A percentile compares a stretch with the other conserved stretches of the same genome.
Evolutionary conservation across 108 stramenopile species (phyloP).

Genomic region (Nitzschia sp.): DNA sequence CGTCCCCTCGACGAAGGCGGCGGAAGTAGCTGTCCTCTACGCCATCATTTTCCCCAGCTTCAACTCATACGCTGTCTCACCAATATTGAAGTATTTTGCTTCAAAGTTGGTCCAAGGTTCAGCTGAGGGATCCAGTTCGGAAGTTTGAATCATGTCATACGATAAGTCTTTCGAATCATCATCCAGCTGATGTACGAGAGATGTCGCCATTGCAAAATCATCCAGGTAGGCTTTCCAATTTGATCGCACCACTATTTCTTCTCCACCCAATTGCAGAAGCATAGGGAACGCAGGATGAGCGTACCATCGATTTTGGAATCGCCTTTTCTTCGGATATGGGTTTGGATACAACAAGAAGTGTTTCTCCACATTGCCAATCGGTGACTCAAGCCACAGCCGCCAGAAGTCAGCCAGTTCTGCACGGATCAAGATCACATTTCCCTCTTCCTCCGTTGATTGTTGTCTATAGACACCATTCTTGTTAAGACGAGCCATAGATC

Average conservation of each 20-base stretch:
- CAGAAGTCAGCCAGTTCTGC: slow-evolving; percentile 90
- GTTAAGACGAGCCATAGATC: slow-evolving; percentile 71
- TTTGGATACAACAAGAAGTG: slow-evolving; percentile 92
- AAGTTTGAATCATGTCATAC: no score
- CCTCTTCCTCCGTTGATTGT: background rate
- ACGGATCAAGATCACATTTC: slow-evolving; percentile 63
- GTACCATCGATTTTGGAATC: slow-evolving; percentile 78
- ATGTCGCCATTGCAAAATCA: slow-evolving; percentile 48
- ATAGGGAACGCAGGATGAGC: slow-evolving; percentile 88
- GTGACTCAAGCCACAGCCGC: slow-evolving; percentile 43
- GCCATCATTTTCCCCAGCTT: background rate
- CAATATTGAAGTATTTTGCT: slow-evolving; percentile 40
- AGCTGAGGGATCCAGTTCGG: background rate
- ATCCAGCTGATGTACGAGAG: no score
- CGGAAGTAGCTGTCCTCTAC: background rate
- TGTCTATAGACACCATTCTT: slow-evolving; percentile 21
- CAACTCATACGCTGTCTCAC: slow-evolving; percentile 40
- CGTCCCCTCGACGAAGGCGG: background rate
- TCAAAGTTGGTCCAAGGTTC: slow-evolving; percentile 53
- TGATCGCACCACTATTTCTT: slow-evolving; percentile 59
- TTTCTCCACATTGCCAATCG: background rate
- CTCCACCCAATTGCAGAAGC: slow-evolving; percentile 38
- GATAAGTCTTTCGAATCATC: no score
- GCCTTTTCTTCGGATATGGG: slow-evolving; percentile 86
- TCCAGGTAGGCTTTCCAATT: slow-evolving; percentile 80